These are phyloP conservation scores for Tuber umbilicatum DNA, from an alignment of 495 filamentous ascomycete genomes.

Conservation along the genomic window DNA sequence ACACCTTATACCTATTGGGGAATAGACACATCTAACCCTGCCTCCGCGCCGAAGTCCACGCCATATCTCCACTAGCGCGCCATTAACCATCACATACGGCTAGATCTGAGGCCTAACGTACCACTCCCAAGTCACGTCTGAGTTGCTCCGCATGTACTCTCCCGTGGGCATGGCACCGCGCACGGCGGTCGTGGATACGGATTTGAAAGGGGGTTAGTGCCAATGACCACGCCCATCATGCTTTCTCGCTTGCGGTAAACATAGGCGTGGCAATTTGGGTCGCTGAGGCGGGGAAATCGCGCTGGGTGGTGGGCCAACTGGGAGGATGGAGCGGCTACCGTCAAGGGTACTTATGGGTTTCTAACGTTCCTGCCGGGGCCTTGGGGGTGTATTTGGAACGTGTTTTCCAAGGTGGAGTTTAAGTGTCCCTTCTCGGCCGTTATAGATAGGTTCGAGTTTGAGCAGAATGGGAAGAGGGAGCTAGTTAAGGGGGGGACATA, in stretches of 20 bases:
- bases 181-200: conserved; percentile 57
- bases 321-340: no score
- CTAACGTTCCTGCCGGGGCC: no score
- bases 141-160: conserved; percentile 25
- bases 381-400: no score
- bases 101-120: conserved; percentile 21
- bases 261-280: no score
- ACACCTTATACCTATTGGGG: conserved; percentile 49
- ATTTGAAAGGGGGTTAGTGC: conserved; percentile 55
- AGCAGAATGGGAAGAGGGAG: conserved; percentile 50
- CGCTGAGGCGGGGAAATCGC: no score
- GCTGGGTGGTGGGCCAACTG: no score
- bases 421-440: conserved; percentile 67
- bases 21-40: conserved; percentile 17
- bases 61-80: no score
- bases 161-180: conserved; percentile 56
- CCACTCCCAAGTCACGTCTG: no score
- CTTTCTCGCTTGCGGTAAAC: no score
- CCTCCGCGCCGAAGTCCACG: neutral
- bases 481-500: conserved; percentile 57
- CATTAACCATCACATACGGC: conserved; percentile 47
- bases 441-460: conserved; percentile 64
- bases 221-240: no score
- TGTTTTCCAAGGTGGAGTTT: conserved; percentile 54
- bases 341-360: no score